A percentile compares a stretch with the other conserved stretches of the same genome.
Evolutionary conservation across 495 filamentous ascomycete species (phyloP).

Genomic region (Hyaloscypha variabilis): DNA sequence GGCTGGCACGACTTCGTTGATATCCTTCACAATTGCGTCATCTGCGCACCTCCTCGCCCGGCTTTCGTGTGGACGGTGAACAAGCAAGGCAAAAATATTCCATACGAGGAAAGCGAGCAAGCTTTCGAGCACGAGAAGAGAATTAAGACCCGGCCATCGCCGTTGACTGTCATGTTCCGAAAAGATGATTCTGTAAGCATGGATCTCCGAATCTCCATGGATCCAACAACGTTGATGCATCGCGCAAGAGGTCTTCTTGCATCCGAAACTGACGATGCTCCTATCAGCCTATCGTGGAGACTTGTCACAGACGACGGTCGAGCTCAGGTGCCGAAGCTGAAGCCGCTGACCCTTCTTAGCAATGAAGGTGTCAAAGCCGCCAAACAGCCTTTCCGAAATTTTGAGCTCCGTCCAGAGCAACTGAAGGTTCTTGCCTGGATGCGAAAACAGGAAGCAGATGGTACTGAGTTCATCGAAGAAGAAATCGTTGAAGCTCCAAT

Average conservation of each 20-base stretch:
- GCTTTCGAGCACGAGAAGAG: constrained; percentile 38
- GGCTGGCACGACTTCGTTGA: constrained; percentile 13
- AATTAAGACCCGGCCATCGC: constrained; percentile 45
- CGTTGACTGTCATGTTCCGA: constrained; percentile 47
- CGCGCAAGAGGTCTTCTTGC: constrained; percentile 43
- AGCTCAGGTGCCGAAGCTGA: background rate
- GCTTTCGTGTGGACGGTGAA: constrained; percentile 35
- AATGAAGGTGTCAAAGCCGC: constrained; percentile 46
- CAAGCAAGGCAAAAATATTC: constrained; percentile 32
- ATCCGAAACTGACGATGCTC: background rate
- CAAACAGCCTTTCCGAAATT: constrained; percentile 41
- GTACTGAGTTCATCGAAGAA: constrained; percentile 56
- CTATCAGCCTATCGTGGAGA: constrained; percentile 47
- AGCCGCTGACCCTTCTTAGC: constrained; percentile 33
- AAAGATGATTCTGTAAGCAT: constrained; percentile 33
- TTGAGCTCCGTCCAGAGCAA: constrained; percentile 54
- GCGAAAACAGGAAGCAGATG: constrained; percentile 56
- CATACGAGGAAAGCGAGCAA: constrained; percentile 37
- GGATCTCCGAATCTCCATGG: constrained; percentile 52
- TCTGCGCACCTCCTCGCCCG: constrained; percentile 39
- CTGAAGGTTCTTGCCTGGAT: constrained; percentile 68
- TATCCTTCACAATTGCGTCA: constrained; percentile 24
- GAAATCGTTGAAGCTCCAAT: constrained; percentile 72
- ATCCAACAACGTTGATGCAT: constrained; percentile 59
- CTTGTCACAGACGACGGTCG: constrained; percentile 48